Evolutionary conservation across 768 basidiomycete species (phyloP), one percentile per base, ranked within the genome.

Genomic region (Phlebiopsis gigantea): DNA sequence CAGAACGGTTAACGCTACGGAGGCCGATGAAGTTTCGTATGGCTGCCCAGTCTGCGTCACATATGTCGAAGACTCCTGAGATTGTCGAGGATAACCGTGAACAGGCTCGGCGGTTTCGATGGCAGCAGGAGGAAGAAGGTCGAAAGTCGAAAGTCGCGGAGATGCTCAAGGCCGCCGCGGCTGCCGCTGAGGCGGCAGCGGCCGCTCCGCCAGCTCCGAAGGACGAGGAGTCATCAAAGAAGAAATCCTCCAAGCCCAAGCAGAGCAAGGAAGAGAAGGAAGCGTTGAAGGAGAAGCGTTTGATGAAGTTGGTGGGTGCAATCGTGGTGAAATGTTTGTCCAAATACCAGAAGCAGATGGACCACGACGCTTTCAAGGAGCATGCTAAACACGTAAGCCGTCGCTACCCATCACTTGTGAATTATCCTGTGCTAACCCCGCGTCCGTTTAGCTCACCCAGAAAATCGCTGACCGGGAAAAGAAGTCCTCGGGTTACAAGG

Each of bases 381-480:
- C 85, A 97, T 67, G 97, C 97, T 2, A 93, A 93, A 68, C 93
- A 98, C 82, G 96, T 93, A 60, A 58, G 80, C 66, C 24, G n/a
- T 30, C 22, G 19, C 8, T 5, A 5, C 28, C 8, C 3, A 7
- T 55, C 34, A 48, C 54, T 44, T 22, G 41, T 7, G 2, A 55
- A 24, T 28, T 52, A 31, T n/a, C 53, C 12, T 45, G 9, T 31
- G 19, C 28, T 58, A 34, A 39, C 8, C 8, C 49, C 30, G 4
- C 28, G 28, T 41, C 31, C 43, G 24, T 54, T 4, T n/a, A 97
- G 95, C 76, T 97, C 59, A 93, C 93, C 0, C 79, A 88, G 57
- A 68, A 91, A 50, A 88, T 99, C 56, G 79, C 86, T n/a, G 89
- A 94, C 50, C 97, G 97, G 71, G 96, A 99, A 77, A 96, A 96